Base-by-base conservation (phyloP, 768 basidiomycete genomes). In the Naganishia vishniacii region DNA sequence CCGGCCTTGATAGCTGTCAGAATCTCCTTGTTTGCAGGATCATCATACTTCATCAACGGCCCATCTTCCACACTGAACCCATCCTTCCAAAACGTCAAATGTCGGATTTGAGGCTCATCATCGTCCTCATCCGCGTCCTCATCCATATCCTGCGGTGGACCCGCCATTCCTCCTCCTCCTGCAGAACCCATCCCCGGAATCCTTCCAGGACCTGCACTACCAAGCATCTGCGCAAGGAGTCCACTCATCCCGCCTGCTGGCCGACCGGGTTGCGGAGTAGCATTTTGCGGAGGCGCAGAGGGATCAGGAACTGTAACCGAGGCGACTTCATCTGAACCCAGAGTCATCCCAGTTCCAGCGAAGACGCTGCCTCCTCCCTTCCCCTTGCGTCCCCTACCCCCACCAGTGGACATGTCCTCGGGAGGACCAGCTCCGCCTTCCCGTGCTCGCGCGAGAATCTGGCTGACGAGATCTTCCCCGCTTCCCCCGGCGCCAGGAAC, bases 11-110 rank as follows among this genome's bases (percentile, higher is more conserved):
- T 88, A 64, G 89, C 85, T 0, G 81, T 80, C 7, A 98, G 80
- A 12, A 91, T 77, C 59, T 82, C 81, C 44, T 83, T 80, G 67
- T 91, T 85, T 18, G 79, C 80, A 0, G 89, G 88, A 66, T 92
- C 85, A 62, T 88, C 87, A 73, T 95, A 95, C 23, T 82, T 80
- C 83, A 88, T 83, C 61, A 98, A 79, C 31, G 86, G 85, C 5
- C 91, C 90, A 67, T 91, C 89, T 71, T 95, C 89, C 47, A 98
- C 83, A 48, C 86, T 86, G 78, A 95, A 97, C 0, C 95, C 95
- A 65, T 97, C 83, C 42, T 85, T 82, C 94, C 94, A 98, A 79
- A 98, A 89, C 0, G 87, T 92, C 45, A 98, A 79, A 61, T 83
- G 82, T 9, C 94, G 85, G 49, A 85, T 83, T 0, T 81, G 86